These are phyloP conservation scores for Musa itinerans DNA, from an alignment of 176 grass and related monocot species.

Conservation along the genomic window DNA sequence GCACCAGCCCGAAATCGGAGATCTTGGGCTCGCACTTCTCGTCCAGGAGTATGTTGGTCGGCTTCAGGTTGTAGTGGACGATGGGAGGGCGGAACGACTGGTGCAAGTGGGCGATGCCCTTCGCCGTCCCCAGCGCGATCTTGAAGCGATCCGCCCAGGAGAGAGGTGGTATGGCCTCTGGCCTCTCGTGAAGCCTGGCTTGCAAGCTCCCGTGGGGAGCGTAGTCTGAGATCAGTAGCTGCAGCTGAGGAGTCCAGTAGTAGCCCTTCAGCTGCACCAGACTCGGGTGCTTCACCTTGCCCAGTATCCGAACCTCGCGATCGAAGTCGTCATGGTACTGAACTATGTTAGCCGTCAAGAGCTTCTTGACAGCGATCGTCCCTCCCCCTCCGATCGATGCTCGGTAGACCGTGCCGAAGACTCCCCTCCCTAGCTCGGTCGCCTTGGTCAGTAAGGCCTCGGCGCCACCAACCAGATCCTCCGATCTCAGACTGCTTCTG, in stretches of 20 bases:
- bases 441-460: conserved; percentile 75
- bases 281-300: conserved; percentile 74
- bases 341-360: conserved; percentile 37
- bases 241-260: conserved; percentile 91
- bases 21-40: conserved; percentile 51
- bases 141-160: conserved; percentile 71
- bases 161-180: conserved; percentile 11
- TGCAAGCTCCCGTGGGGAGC: conserved; percentile 65
- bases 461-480: conserved; percentile 61
- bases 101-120: conserved; percentile 69
- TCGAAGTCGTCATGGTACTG: conserved; percentile 75
- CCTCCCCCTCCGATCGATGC: conserved; percentile 36
- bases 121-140: conserved; percentile 51
- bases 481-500: conserved; percentile 43
- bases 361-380: conserved; percentile 59
- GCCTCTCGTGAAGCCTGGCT: conserved; percentile 43
- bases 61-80: conserved; percentile 93
- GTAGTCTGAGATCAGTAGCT: conserved; percentile 78
- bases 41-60: conserved; percentile 87
- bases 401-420: conserved; percentile 63
- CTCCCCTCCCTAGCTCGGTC: conserved; percentile 51
- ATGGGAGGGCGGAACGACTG: conserved; percentile 77
- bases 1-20: conserved; percentile 75
- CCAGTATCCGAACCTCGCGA: conserved; percentile 67
- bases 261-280: conserved; percentile 73